These are phyloP conservation scores for Platanthera guangdongensis DNA, from an alignment of 106 monocot genomes.

Conservation along the genomic window DNA sequence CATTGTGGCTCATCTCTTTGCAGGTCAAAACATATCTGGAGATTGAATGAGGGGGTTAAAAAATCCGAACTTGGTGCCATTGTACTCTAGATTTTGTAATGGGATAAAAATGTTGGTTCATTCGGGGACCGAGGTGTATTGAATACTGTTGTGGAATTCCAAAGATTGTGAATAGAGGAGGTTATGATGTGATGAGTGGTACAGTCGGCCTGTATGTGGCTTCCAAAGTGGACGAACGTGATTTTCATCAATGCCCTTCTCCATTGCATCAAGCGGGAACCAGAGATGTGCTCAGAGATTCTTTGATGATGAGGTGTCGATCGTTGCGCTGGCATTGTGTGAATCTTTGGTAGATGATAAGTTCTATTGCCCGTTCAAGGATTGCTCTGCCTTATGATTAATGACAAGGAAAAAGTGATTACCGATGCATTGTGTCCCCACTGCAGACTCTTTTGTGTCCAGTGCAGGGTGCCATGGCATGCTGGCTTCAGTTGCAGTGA, in stretches of 20 bases:
- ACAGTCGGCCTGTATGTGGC: conserved; percentile 25
- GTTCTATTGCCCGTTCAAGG: conserved; percentile 65
- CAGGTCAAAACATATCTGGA: background rate
- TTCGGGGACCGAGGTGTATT: background rate
- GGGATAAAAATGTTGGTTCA: background rate
- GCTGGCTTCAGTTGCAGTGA: conserved; percentile 16
- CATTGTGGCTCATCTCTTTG: background rate
- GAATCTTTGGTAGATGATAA: conserved; percentile 24
- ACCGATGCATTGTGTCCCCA: conserved; percentile 25
- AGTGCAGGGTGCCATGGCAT: conserved; percentile 5
- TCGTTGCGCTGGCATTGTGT: conserved; percentile 35
- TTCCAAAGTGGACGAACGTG: conserved; percentile 66
- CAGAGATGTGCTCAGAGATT: conserved; percentile 24
- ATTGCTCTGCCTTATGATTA: conserved; percentile 58
- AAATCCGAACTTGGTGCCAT: background rate
- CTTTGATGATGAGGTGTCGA: conserved; percentile 40
- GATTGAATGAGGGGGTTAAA: conserved; percentile 3
- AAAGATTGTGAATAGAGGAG: background rate
- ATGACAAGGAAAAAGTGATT: conserved; percentile 18
- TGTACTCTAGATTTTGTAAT: background rate
- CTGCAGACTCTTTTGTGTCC: conserved; percentile 1
- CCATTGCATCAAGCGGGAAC: conserved; percentile 42
- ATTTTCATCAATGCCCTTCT: conserved; percentile 49
- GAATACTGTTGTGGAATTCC: background rate
- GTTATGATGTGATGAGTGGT: background rate